Base-by-base conservation (phyloP, 202 grass and related monocot genomes). In the Bolboschoenoplectus hybrid region DNA sequence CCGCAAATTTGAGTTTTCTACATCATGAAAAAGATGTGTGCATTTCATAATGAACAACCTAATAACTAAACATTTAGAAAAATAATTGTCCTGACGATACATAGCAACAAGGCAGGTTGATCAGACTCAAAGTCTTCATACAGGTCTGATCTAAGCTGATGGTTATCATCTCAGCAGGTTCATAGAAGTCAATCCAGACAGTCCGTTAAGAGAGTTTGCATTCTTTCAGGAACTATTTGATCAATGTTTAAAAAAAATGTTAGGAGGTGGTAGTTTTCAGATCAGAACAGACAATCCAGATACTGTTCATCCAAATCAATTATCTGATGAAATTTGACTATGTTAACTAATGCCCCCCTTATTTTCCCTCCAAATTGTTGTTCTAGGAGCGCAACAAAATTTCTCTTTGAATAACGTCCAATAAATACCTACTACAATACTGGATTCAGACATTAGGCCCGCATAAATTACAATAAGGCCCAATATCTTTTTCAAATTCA, bases 361-460 rank as follows among this genome's bases (percentile, higher is more conserved):
- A 32, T 7, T 10, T 38, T 67, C 1, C 10, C 10, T 38, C 35
- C 63, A 67, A 36, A 9, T 13, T 13, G 40, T 1, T 14, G 13
- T 64, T 36, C 36, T 16, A 13, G 1, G 13, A 68, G 0, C 14
- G 13, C 39, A 43, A 70, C 13, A n/a, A 1, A 70, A 7, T 43
- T n/a, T 70, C 67, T 45, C 40, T 71, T 45, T 46, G 16, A 17
- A 71, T 71, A 4, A 67, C 9, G 63, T 34, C 63, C 63, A 66
- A 66, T 66, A 66, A 34, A 2, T 38, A 38, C 40, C 2, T 44
- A 19, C 46, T 40, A 1, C 67, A 4, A 71, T 32, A 7, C 36
- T 74, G 10, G 11, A 74, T 74, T 74, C 45, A 34, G 9, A 53
- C 47, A 52, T 76, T 35, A 76, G 72, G 72, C 72, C 47, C 26